phyloP scores from a whole-genome alignment of 2,329 filamentous ascomycete genomes.

The Ophiostoma sp. region DNA sequence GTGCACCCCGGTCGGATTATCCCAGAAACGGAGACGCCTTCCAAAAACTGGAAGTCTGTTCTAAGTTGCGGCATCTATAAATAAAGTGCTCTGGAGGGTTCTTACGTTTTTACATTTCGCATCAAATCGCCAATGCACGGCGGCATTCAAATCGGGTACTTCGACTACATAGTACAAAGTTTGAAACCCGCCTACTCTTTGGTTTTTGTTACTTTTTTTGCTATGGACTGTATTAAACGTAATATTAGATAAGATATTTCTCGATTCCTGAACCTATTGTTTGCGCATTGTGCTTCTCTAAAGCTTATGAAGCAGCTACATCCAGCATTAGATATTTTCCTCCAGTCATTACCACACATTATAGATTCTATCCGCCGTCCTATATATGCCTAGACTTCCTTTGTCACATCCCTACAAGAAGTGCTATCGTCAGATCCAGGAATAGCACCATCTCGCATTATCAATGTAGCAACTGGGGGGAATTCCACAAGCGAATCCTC shows the following conservation, averaged over 20 bases:
- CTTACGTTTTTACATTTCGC: too few species aligned
- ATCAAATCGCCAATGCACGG: too few species aligned
- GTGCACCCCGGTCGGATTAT: neutral
- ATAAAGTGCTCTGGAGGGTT: neutral
- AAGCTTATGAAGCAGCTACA: too few species aligned
- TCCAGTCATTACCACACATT: too few species aligned
- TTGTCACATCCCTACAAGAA: neutral
- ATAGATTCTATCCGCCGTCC: too few species aligned
- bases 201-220: neutral
- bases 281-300: too few species aligned
- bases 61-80: neutral
- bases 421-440: slow-evolving; percentile 15
- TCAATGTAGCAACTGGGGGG: neutral
- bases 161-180: too few species aligned
- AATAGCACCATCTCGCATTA: neutral
- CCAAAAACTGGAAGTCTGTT: neutral
- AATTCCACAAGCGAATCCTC: slow-evolving; percentile 21
- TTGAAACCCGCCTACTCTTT: too few species aligned
- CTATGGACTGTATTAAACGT: slow-evolving; percentile 17
- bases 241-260: too few species aligned
- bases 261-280: neutral
- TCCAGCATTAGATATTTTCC: too few species aligned
- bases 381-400: neutral
- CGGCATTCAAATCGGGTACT: too few species aligned
- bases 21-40: neutral